phyloP scores from a whole-genome alignment of 306 rosid genomes.

The Abrus pulchellus region DNA sequence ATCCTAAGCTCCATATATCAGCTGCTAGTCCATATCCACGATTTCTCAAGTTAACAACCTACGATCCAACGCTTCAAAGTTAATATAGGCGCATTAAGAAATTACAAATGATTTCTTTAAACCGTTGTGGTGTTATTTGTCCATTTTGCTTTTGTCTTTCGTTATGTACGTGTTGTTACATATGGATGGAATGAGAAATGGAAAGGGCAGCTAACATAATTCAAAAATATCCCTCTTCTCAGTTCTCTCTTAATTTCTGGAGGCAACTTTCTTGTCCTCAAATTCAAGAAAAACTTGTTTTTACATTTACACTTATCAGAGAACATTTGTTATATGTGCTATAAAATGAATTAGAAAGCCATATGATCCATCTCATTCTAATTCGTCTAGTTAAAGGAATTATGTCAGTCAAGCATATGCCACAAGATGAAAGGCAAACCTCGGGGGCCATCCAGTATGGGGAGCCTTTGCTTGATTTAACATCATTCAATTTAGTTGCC shows the following conservation, averaged over 20 bases:
- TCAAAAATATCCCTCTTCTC: too few relatives aligned
- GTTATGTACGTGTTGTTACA: too few relatives aligned
- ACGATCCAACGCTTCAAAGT: slow-evolving; percentile 31
- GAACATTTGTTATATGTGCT: background rate
- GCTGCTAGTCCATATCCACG: slow-evolving; percentile 62
- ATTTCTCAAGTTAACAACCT: slow-evolving; percentile 59
- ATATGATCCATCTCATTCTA: slow-evolving; percentile 27
- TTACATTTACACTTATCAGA: background rate
- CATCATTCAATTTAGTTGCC: slow-evolving; percentile 61
- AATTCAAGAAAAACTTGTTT: too few relatives aligned
- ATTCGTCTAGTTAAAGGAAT: slow-evolving; percentile 38
- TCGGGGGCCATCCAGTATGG: slow-evolving; percentile 74
- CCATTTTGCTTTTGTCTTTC: too few relatives aligned
- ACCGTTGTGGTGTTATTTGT: too few relatives aligned
- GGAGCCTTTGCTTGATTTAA: slow-evolving; percentile 65
- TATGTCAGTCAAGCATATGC: background rate
- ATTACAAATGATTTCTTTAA: slow-evolving; percentile 2
- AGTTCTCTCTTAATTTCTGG: too few relatives aligned
- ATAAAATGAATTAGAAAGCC: slow-evolving; percentile 3
- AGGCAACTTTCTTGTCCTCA: too few relatives aligned
- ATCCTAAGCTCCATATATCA: slow-evolving; percentile 71
- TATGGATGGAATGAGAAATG: too few relatives aligned
- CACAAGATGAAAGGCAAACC: slow-evolving; percentile 46
- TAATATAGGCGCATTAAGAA: background rate
- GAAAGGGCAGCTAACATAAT: too few relatives aligned